A percentile compares a stretch with the other conserved stretches of the same genome.
Conservation (phyloP, 169 alveolate species). For the Plasmodium vivax region DNA sequence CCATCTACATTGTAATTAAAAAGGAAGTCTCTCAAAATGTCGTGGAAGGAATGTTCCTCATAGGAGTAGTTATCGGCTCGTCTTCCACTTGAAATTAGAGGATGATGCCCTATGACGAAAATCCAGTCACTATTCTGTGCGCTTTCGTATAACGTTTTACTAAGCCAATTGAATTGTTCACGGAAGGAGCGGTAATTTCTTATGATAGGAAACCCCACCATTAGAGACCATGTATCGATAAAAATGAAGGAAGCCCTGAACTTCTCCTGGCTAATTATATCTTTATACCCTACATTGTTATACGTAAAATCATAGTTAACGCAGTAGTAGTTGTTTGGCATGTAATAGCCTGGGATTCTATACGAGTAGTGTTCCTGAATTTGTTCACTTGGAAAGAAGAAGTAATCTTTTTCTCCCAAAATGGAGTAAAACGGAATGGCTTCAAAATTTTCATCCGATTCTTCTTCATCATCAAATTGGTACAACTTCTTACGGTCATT, state of each 20-base stretch:
- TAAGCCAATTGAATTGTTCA: conserved; percentile 67
- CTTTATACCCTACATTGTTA: conserved; percentile 13
- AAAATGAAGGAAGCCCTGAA: conserved; percentile 67
- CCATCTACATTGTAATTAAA: conserved; percentile 62
- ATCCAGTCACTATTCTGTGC: conserved; percentile 73
- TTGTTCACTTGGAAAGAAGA: conserved; percentile 70
- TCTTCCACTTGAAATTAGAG: conserved; percentile 74
- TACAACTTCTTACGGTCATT: conserved; percentile 1
- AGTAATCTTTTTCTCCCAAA: conserved; percentile 72
- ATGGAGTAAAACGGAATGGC: conserved; percentile 67
- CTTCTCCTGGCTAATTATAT: conserved; percentile 19
- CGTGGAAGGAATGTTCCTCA: conserved; percentile 67
- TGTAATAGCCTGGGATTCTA: conserved; percentile 66
- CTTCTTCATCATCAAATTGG: conserved; percentile 30
- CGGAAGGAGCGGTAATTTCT: conserved; percentile 67
- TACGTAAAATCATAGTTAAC: conserved; percentile 50
- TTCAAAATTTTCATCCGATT: conserved; percentile 7
- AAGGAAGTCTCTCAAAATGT: conserved; percentile 54
- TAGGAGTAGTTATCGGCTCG: conserved; percentile 58
- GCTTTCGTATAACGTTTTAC: conserved; percentile 67
- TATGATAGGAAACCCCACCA: conserved; percentile 73
- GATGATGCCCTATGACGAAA: conserved; percentile 72
- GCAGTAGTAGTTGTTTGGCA: conserved; percentile 70
- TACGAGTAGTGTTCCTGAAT: conserved; percentile 73
- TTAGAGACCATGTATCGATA: conserved; percentile 72